A percentile compares a stretch with the other conserved stretches of the same genome.
Evolutionary conservation across 2,329 filamentous ascomycete species (phyloP).

Genomic region (Coleophoma cylindrospora): DNA sequence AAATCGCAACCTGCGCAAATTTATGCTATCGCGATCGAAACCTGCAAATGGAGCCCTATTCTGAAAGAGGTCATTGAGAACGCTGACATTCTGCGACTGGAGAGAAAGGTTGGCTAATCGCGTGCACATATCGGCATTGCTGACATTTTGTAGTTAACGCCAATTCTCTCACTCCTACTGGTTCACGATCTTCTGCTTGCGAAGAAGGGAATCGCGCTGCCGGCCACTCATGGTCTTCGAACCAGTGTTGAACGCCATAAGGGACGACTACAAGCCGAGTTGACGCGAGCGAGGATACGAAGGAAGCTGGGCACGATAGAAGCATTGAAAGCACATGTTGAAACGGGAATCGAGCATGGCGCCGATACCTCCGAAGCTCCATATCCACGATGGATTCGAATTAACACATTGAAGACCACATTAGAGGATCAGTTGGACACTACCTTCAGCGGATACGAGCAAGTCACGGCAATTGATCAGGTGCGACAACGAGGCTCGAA

Average conservation of each 20-base stretch:
- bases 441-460: conserved; percentile 63
- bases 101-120: conserved; percentile 66
- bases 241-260: conserved; percentile 76
- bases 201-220: conserved; percentile 77
- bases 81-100: conserved; percentile 68
- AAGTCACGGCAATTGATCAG: conserved; percentile 49
- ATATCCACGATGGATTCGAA: conserved; percentile 86
- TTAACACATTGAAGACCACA: conserved; percentile 74
- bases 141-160: conserved; percentile 62
- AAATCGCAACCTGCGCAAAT: conserved; percentile 78
- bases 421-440: conserved; percentile 67
- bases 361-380: conserved; percentile 24
- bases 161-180: conserved; percentile 73
- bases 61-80: conserved; percentile 87
- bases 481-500: conserved; percentile 45
- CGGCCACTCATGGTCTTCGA: conserved; percentile 72
- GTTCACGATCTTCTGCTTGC: conserved; percentile 81
- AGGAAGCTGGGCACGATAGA: conserved; percentile 65
- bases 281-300: conserved; percentile 73
- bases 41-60: conserved; percentile 83
- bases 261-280: conserved; percentile 72
- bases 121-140: neutral
- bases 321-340: conserved; percentile 55
- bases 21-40: conserved; percentile 82
- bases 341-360: conserved; percentile 41